Base-by-base conservation (phyloP, 1,139 yeast species). In the Ogataea hybrid region DNA sequence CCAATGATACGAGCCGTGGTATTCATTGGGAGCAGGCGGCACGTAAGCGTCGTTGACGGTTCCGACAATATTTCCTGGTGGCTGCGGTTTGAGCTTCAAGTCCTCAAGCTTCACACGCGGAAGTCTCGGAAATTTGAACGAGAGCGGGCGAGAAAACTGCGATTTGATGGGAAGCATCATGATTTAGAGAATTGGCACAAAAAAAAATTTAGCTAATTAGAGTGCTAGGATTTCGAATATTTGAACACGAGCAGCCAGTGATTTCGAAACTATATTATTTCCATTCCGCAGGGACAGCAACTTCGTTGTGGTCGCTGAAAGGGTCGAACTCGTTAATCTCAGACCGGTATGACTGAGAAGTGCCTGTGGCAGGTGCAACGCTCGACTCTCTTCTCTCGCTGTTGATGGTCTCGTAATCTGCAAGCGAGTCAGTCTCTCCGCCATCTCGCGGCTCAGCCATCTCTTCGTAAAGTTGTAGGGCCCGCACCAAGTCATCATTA, bases 1-100 rank as follows among this genome's bases (percentile, higher is more conserved):
- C 96, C 96, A 89, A 70, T 89, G 97, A 62, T 78, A 81, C 4
- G 95, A 81, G 23, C 97, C 97, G 58, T 86, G 90, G 52, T 73
- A 64, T 56, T 72, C 70, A 59, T 77, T 72, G 2, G 82, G 65
- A 40, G 69, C 65, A 30, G 95, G 95, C 15, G 76, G 70, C 37
- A 75, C 75, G 52, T 77, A 80, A 5, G 96, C 84, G 47, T 89
- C 96, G 64, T 89, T 89, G 39, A 85, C 90, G 17, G 83, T 76
- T 14, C 94, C 95, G 9, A 66, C 67, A 42, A 84, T 74, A 53
- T 71, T 67, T 10, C 90, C 90, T 32, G 86, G 79, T 14, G 88
- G 88, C 60, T 81, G 85, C 37, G 75, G 74, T 46, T 71, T 80
- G 42, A 70, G 59, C 52, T 69, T 74, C 49, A 67, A 69, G 8